phyloP scores from a whole-genome alignment of 2,329 filamentous ascomycete species.

The Bipolaris oryzae region DNA sequence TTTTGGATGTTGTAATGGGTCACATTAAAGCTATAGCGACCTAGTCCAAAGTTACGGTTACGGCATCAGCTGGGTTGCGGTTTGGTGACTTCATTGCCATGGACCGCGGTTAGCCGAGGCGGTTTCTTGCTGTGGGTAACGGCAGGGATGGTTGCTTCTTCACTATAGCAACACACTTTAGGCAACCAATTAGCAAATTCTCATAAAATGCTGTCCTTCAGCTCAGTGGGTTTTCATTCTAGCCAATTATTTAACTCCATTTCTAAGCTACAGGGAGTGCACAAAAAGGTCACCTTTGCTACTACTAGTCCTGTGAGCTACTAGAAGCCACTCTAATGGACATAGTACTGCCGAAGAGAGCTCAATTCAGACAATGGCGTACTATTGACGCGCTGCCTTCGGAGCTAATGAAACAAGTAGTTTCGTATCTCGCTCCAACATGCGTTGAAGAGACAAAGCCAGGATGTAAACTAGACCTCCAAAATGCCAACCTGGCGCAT shows the following conservation, averaged over 20 bases:
- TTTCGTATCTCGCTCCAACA: constrained; percentile 17
- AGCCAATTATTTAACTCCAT: too few species aligned
- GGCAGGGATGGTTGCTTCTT: neutral
- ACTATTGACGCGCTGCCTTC: constrained; percentile 21
- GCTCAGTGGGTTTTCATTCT: too few species aligned
- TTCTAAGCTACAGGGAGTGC: too few species aligned
- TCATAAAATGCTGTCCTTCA: too few species aligned
- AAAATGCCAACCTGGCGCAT: constrained; percentile 26
- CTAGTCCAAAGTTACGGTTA: constrained; percentile 1
- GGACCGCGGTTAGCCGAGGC: constrained; percentile 28
- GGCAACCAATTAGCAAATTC: too few species aligned
- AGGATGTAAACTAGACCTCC: constrained; percentile 18
- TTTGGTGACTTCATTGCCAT: constrained; percentile 12
- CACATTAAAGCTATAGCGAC: neutral
- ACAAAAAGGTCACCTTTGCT: too few species aligned
- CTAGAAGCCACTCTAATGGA: too few species aligned
- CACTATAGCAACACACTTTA: neutral
- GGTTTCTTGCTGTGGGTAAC: neutral
- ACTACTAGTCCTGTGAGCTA: too few species aligned
- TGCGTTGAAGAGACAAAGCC: constrained; percentile 4
- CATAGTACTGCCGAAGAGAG: neutral
- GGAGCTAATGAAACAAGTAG: constrained; percentile 23
- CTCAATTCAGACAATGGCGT: neutral
- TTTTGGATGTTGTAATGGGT: neutral
- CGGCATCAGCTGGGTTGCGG: neutral